Conservation (phyloP, 192 early-diverging fungal species). For the Coemansia sp. region DNA sequence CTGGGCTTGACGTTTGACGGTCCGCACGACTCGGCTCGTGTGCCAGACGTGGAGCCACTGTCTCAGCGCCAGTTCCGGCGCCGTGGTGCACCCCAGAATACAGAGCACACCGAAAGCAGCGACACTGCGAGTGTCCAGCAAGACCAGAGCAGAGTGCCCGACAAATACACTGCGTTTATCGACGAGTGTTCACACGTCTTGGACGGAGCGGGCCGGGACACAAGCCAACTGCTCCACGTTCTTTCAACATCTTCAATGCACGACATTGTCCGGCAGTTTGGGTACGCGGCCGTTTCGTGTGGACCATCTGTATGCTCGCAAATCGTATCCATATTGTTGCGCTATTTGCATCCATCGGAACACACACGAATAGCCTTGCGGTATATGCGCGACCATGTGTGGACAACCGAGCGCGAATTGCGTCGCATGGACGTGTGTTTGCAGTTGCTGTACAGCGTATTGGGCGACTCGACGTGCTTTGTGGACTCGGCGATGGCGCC, state of each 20-base stretch:
- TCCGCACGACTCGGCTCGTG: background rate
- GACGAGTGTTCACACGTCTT: slow-evolving; percentile 23
- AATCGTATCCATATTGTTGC: slow-evolving; percentile 21
- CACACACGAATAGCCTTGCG: slow-evolving; percentile 30
- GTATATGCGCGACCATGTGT: slow-evolving; percentile 36
- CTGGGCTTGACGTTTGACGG: slow-evolving; percentile 44
- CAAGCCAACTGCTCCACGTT: slow-evolving; percentile 19
- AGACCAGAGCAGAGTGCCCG: slow-evolving; percentile 1
- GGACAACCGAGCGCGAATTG: slow-evolving; percentile 22
- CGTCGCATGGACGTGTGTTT: slow-evolving; percentile 22
- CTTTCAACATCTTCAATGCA: background rate
- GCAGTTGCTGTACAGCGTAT: slow-evolving; percentile 32
- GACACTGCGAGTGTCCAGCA: background rate
- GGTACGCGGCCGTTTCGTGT: slow-evolving; percentile 30
- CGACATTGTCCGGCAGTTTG: slow-evolving; percentile 27
- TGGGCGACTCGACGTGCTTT: slow-evolving; percentile 3
- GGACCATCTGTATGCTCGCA: slow-evolving; percentile 15
- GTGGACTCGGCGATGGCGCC: slow-evolving; percentile 29
- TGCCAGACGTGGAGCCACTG: background rate
- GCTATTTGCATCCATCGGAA: slow-evolving; percentile 21
- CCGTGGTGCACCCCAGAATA: slow-evolving; percentile 4
- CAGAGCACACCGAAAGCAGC: background rate
- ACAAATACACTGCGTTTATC: slow-evolving; percentile 25
- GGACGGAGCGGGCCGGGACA: background rate
- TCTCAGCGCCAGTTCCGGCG: slow-evolving; percentile 42